Evolutionary conservation across 495 filamentous ascomycete genomes (phyloP), one percentile per base, ranked within the genome.

Genomic region (Podospora anserina): DNA sequence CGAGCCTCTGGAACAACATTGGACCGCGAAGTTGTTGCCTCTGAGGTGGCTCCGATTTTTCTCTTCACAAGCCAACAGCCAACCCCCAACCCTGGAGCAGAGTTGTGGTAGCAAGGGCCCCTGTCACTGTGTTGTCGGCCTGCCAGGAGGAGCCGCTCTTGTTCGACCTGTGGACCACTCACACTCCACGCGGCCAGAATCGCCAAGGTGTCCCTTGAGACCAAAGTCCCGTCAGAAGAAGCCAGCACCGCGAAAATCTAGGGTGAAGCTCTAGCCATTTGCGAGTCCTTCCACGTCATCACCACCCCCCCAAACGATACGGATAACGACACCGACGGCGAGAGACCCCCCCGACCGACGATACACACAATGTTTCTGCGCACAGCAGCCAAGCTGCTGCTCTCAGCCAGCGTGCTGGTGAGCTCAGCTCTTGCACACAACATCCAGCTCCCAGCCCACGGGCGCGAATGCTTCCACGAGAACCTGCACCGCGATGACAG

Each of bases 381-480:
- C 53, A 71, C 76, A 44, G 75, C 76, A 67, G 79, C 87, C 63
- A 78, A 89, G 72, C 77, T 93, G 74, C 82, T 92, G 76, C 82
- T 88, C 59, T 85, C 90, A 70, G 84, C 80, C 71, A 80, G 85
- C 74, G 82, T 90, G 79, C 80, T 91, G 74, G 79, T 91, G 74
- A 81, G 84, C 74, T 81, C 88, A 67, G 83, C 85, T 66, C 77
- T 87, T 67, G 92, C 91, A 71, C 95, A 99, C 88, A 97, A 93
- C 82, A 97, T 99, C 85, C 91, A 96, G 76, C 88, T 99, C 68
- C 88, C 88, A 65, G 88, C 95, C 66, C 93, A 98, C 79, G 88
- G 90, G 69, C 86, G 92, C 77, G 95, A 99, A 83, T 99, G 95
- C 84, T 99, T 97, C 86, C 92, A 97, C 86, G 95, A 99, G 82